phyloP scores from a whole-genome alignment of 139 green algal genomes.

The Coelastrella sp. region DNA sequence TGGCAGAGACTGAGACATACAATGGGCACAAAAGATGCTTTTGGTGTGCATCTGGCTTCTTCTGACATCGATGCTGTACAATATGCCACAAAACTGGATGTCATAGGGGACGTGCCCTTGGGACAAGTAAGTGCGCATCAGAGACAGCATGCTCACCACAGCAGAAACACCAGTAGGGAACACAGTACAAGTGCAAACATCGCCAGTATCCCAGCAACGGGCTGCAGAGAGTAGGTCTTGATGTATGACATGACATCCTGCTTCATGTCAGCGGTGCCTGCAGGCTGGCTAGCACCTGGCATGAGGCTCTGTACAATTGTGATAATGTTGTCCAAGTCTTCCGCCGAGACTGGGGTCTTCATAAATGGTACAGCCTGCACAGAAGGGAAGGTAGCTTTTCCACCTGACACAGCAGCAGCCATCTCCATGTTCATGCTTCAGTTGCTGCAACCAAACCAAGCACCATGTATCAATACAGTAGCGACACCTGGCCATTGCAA shows the following conservation, averaged over 20 bases:
- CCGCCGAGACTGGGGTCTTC: background rate
- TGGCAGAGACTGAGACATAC: no score
- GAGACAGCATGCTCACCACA: slow-evolving; percentile 18
- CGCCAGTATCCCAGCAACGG: slow-evolving; percentile 9
- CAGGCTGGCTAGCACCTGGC: background rate
- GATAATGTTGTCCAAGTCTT: slow-evolving; percentile 1
- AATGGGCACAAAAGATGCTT: no score
- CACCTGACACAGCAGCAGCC: no score
- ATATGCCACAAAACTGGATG: background rate
- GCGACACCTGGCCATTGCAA: no score
- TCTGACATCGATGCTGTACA: background rate
- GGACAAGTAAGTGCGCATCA: background rate
- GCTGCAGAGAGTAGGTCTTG: slow-evolving; percentile 2
- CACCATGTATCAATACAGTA: no score
- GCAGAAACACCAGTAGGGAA: background rate
- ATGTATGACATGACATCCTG: slow-evolving; percentile 6
- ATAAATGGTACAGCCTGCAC: slow-evolving; percentile 32
- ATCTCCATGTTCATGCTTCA: background rate
- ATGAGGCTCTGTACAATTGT: background rate
- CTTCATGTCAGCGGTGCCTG: background rate
- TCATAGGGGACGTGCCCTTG: background rate
- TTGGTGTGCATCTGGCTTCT: no score
- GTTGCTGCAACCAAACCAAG: background rate
- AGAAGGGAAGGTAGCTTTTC: no score
- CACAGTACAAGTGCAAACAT: slow-evolving; percentile 21